Percentiles rank a stretch among this genome's conserved stretches.
Conservation (phyloP, 306 rosid species). For the Alnus glutinosa region DNA sequence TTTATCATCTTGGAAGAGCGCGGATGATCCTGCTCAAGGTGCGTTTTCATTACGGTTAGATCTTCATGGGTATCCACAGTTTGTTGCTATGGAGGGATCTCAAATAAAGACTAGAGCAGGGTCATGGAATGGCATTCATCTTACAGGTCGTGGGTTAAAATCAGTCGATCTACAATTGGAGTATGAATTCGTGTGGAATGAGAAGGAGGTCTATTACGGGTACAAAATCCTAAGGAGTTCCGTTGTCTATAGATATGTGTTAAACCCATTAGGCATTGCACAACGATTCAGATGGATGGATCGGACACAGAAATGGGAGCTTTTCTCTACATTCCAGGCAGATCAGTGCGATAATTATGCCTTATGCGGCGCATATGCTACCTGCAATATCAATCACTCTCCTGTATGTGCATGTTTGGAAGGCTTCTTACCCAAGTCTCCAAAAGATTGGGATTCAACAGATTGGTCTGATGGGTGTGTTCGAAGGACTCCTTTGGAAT, state of each 20-base stretch:
- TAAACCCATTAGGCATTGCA: neutral
- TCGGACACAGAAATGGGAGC: conserved; percentile 20
- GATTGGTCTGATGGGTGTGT: conserved; percentile 33
- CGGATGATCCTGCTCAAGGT: conserved; percentile 47
- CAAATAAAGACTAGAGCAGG: neutral
- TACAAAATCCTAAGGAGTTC: neutral
- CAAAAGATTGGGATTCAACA: neutral
- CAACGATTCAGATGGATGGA: conserved; percentile 31
- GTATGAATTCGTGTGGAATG: conserved; percentile 7
- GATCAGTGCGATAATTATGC: conserved; percentile 33
- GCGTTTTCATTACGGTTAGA: neutral
- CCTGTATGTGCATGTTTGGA: conserved; percentile 27
- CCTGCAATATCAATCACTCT: conserved; percentile 4
- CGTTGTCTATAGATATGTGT: conserved; percentile 4
- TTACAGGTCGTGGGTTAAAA: conserved; percentile 6
- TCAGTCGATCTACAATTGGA: neutral
- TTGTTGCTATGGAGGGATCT: neutral
- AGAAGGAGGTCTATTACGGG: conserved; percentile 11
- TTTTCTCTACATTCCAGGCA: neutral
- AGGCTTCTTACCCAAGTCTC: conserved; percentile 21
- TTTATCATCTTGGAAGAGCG: conserved; percentile 42
- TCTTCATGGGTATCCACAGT: neutral
- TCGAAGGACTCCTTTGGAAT: conserved; percentile 18
- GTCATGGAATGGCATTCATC: conserved; percentile 27
- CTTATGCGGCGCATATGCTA: conserved; percentile 24